Evolutionary conservation across 495 filamentous ascomycete genomes (phyloP), one percentile per base, ranked within the genome.

Genomic region (Saxispiralis lemnorum): DNA sequence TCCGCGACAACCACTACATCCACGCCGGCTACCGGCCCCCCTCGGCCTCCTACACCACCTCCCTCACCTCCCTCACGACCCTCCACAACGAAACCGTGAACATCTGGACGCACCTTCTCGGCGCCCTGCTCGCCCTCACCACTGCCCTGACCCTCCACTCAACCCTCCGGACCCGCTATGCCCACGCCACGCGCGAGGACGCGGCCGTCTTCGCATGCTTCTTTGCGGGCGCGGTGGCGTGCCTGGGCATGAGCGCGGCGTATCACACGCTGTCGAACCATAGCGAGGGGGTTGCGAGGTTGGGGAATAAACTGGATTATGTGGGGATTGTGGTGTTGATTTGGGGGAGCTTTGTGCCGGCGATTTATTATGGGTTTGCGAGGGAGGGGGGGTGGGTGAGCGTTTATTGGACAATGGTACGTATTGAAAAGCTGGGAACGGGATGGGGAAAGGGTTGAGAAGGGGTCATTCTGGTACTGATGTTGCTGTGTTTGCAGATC

Each of bases 61-160:
- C 75, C 38, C 68, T 81, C 35, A 63, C 68, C 28, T 81, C 75
- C 20, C 63, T 85, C 46, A 60, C 66, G 38, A 83, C 84, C 59
- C 50, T 86, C n/a, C 83, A 96, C 65, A 96, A 94, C 62, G 85
- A 96, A 59, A 75, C 73, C n/a, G 79, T 96, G 47, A 96, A 96
- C 60, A 88, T 94, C 55, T 93, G 86, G 62, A 75, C 81, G 1
- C 88, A 96, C 60, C 70, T 94, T 6, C 51, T 89, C 16, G 78
- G 77, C 37, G 65, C 76, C 12, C 38, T 77, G 5, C 28, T 56
- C 15, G 71, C 73, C 44, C 47, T 67, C 15, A 47, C 64, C 13
- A 47, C 60, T 1, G 65, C 57, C 0, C 14, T 53, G 19, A 31
- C 63, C 30, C 58, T 79, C 5, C 66, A 78, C 56, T 54, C 51